Evolutionary conservation across 257 asterid genomes (phyloP).

Genomic region (Gynochthodes officinalis): DNA sequence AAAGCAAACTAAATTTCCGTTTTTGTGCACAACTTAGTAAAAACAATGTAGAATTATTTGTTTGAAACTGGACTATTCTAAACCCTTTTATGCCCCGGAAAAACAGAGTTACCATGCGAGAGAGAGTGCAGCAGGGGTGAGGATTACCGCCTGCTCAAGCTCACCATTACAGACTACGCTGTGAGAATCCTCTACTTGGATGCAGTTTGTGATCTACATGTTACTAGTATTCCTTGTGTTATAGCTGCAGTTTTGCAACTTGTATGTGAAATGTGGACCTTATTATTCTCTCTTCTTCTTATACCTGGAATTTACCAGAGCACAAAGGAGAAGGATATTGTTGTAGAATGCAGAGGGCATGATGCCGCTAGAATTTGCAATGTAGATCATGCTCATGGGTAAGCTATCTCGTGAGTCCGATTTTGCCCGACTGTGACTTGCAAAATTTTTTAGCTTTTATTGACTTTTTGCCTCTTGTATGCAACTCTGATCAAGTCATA

Average conservation of each 20-base stretch:
- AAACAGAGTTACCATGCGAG: conserved; percentile 85
- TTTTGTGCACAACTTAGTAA: neutral
- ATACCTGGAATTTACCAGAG: conserved; percentile 34
- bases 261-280: neutral
- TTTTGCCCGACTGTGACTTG: too few relatives aligned
- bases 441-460: neutral
- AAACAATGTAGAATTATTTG: neutral
- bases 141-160: conserved; percentile 93
- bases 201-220: neutral
- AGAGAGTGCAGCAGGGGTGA: conserved; percentile 98
- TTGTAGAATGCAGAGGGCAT: conserved; percentile 96
- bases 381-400: conserved; percentile 95
- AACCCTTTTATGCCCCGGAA: neutral
- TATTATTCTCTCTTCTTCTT: neutral
- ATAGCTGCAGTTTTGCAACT: neutral
- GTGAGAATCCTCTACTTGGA: conserved; percentile 34
- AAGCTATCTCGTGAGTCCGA: conserved; percentile 17
- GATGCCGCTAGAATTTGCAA: conserved; percentile 85
- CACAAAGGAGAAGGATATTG: conserved; percentile 56
- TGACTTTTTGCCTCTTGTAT: neutral
- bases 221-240: neutral
- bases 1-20: neutral
- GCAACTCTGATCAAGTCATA: neutral
- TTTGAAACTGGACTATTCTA: neutral
- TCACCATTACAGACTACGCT: conserved; percentile 66